These are phyloP conservation scores for Cutaneotrichosporon cutaneum DNA, from an alignment of 1,284 basidiomycete genomes.

Conservation along the genomic window DNA sequence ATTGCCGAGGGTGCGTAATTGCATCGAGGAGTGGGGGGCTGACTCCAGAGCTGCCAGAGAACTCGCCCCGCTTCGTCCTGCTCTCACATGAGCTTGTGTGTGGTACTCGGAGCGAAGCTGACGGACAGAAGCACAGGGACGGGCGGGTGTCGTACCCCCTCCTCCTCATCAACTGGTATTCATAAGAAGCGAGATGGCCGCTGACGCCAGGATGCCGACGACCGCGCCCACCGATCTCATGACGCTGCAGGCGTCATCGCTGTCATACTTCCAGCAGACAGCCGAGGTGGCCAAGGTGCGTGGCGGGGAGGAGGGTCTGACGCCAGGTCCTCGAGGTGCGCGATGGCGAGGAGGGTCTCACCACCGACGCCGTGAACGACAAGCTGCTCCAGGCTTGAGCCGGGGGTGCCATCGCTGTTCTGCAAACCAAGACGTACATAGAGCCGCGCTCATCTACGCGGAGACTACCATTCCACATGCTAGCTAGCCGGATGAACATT, in stretches of 20 bases:
- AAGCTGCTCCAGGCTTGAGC: conserved; percentile 56
- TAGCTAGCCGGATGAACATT: not conserved
- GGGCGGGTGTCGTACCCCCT: conserved; percentile 82
- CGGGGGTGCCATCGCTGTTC: too few relatives aligned
- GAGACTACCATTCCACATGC: not conserved
- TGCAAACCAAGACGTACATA: not conserved
- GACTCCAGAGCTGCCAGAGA: conserved; percentile 77
- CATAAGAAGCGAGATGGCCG: conserved; percentile 18
- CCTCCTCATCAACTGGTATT: conserved; percentile 81
- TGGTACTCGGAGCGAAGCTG: not conserved
- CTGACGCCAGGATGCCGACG: conserved; percentile 57
- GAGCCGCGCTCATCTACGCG: not conserved
- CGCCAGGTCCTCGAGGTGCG: conserved; percentile 68
- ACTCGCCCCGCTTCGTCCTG: conserved; percentile 81
- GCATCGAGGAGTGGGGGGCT: not conserved
- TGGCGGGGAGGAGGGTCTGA: not conserved
- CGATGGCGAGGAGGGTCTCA: conserved; percentile 76
- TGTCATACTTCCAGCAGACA: conserved; percentile 73
- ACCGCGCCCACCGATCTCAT: conserved; percentile 71
- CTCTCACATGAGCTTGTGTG: conserved; percentile 71
- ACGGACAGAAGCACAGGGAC: conserved; percentile 64
- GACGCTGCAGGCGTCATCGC: conserved; percentile 78
- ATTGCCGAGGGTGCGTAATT: conserved; percentile 75
- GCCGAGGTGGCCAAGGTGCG: conserved; percentile 51
- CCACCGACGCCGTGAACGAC: conserved; percentile 66